phyloP scores from a whole-genome alignment of 139 green algal genomes.

The Penium margaritaceum region DNA sequence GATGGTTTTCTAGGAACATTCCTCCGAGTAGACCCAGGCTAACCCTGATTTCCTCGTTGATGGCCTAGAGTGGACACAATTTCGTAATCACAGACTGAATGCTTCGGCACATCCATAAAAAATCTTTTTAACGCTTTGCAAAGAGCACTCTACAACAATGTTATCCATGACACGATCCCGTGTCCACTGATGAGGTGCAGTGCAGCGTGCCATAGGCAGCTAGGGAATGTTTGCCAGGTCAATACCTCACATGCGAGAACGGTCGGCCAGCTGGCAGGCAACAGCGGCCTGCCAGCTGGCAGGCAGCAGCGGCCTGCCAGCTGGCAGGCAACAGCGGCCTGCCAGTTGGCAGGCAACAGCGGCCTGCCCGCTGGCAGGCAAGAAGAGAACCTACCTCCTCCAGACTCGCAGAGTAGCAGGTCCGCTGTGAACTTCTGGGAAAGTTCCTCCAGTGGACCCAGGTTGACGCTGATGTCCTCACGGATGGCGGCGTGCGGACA shows the following conservation, averaged over 20 bases:
- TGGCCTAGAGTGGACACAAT: slow-evolving; percentile 53
- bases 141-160: no score
- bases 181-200: no score
- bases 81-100: slow-evolving; percentile 44
- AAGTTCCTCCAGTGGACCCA: slow-evolving; percentile 49
- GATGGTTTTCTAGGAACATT: no score
- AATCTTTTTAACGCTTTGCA: no score
- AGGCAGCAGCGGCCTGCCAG: no score
- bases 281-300: neutral
- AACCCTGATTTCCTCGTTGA: slow-evolving; percentile 52
- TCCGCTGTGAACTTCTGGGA: slow-evolving; percentile 40
- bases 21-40: slow-evolving; percentile 50
- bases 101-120: no score
- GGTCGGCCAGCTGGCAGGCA: no score
- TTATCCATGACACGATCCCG: no score
- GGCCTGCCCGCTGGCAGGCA: neutral
- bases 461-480: slow-evolving; percentile 53
- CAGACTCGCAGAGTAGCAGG: slow-evolving; percentile 48
- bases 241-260: neutral
- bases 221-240: no score
- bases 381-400: slow-evolving; percentile 21
- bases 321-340: no score
- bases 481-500: slow-evolving; percentile 55
- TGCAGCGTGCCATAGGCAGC: no score
- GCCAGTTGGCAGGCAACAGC: neutral